These are phyloP conservation scores for Leccinum longicurvipes DNA, from an alignment of 768 basidiomycete species.

Conservation along the genomic window DNA sequence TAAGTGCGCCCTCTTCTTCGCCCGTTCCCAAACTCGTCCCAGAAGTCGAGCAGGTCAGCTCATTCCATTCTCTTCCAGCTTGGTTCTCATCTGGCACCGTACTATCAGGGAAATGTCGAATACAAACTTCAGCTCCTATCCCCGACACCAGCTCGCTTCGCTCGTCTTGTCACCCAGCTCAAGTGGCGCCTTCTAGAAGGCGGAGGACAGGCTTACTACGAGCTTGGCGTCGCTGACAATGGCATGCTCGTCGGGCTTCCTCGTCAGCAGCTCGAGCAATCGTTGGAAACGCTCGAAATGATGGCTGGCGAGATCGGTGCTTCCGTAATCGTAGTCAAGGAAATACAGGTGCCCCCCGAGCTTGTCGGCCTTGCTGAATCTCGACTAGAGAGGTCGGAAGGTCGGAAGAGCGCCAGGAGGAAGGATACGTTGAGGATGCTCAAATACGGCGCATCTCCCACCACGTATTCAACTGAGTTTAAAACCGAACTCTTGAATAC, in stretches of 20 bases:
- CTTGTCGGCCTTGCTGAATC: conserved; percentile 37
- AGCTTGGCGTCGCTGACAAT: conserved; percentile 81
- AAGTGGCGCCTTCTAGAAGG: conserved; percentile 93
- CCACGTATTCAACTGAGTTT: conserved; percentile 36
- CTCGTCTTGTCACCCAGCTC: conserved; percentile 87
- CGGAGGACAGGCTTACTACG: conserved; percentile 80
- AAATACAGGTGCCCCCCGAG: conserved; percentile 70
- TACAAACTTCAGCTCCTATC: conserved; percentile 90
- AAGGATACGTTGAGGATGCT: conserved; percentile 26
- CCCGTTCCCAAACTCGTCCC: conserved; percentile 65
- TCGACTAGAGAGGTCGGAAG: conserved; percentile 34
- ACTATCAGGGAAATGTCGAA: conserved; percentile 76
- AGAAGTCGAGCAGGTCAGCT: conserved; percentile 61
- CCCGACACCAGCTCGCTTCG: conserved; percentile 72
- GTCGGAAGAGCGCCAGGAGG: conserved; percentile 36
- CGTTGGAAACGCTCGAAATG: conserved; percentile 81
- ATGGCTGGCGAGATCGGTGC: conserved; percentile 96
- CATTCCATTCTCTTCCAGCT: background rate
- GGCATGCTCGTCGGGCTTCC: conserved; percentile 82
- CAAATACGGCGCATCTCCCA: conserved; percentile 30
- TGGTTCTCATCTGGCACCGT: background rate
- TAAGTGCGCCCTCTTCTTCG: conserved; percentile 55
- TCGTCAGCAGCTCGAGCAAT: conserved; percentile 69
- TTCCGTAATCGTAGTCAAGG: conserved; percentile 86
- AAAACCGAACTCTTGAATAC: conserved; percentile 38